A percentile compares a stretch with the other conserved stretches of the same genome.
Evolutionary conservation across 176 grass and related monocot species (phyloP).

Genomic region (Musa schizocarpa): DNA sequence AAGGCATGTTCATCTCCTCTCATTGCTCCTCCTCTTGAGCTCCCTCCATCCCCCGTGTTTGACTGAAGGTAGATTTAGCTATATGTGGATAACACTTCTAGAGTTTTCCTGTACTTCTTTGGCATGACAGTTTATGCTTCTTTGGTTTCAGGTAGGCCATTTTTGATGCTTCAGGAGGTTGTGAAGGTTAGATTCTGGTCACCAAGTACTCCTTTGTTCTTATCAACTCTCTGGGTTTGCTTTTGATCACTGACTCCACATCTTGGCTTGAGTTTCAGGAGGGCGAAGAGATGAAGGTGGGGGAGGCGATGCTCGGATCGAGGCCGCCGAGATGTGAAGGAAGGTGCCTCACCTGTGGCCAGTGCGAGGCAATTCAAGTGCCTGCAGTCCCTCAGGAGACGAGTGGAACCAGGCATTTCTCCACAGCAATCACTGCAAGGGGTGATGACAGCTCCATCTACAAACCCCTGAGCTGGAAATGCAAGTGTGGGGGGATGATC

Average conservation of each 20-base stretch:
- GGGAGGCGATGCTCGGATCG: slow-evolving; percentile 40
- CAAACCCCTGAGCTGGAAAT: slow-evolving; percentile 85
- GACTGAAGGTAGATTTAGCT: background rate
- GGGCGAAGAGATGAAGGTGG: slow-evolving; percentile 1
- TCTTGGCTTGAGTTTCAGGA: background rate
- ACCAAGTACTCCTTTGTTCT: background rate
- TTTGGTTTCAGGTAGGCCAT: background rate
- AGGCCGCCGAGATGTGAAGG: slow-evolving; percentile 66
- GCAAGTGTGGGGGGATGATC: slow-evolving; percentile 45
- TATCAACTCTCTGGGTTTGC: background rate
- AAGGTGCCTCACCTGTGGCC: slow-evolving; percentile 40
- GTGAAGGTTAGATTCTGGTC: background rate
- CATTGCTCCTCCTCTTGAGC: background rate
- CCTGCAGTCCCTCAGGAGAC: slow-evolving; percentile 38
- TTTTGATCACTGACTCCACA: background rate
- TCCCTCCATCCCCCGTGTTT: background rate
- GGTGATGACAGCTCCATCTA: slow-evolving; percentile 51
- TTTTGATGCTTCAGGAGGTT: background rate
- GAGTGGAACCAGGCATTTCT: background rate
- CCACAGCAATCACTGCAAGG: background rate
- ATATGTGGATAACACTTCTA: background rate
- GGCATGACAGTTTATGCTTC: background rate
- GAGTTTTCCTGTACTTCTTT: background rate
- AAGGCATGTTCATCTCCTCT: slow-evolving; percentile 1
- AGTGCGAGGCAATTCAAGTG: slow-evolving; percentile 72